Evolutionary conservation across 2,329 filamentous ascomycete species (phyloP).

Genomic region (Zasmidium angulare): DNA sequence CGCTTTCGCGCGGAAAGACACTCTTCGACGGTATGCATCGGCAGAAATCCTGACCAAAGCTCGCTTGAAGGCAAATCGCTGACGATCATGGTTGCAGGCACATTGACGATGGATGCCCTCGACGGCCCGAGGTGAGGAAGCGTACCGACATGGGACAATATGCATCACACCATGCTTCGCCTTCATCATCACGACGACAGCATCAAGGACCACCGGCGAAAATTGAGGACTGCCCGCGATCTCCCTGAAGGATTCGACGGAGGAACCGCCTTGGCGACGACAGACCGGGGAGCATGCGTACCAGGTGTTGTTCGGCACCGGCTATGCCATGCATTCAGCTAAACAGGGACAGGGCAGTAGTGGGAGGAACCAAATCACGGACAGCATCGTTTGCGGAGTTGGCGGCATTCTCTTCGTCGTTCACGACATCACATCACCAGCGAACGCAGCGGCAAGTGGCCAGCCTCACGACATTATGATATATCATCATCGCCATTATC

Average conservation of each 20-base stretch:
- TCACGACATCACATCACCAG: background rate
- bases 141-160: slow-evolving; percentile 4
- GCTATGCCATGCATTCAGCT: slow-evolving; percentile 1
- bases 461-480: too few species aligned
- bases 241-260: background rate
- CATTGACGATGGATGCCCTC: slow-evolving; percentile 73
- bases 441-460: background rate
- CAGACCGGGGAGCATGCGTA: background rate
- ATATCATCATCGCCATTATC: too few species aligned
- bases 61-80: background rate
- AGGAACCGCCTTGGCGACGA: slow-evolving; percentile 3
- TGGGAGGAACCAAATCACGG: background rate
- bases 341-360: background rate
- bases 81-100: slow-evolving; percentile 53
- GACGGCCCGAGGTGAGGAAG: slow-evolving; percentile 44
- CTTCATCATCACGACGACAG: background rate
- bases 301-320: slow-evolving; percentile 1
- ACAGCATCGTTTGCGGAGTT: background rate
- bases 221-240: background rate
- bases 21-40: slow-evolving; percentile 67
- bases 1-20: slow-evolving; percentile 78
- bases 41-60: background rate
- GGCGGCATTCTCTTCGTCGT: background rate
- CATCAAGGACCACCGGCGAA: background rate
- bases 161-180: background rate